Conservation (phyloP, 2,329 filamentous ascomycete species). For the Diaporthe destruens region DNA sequence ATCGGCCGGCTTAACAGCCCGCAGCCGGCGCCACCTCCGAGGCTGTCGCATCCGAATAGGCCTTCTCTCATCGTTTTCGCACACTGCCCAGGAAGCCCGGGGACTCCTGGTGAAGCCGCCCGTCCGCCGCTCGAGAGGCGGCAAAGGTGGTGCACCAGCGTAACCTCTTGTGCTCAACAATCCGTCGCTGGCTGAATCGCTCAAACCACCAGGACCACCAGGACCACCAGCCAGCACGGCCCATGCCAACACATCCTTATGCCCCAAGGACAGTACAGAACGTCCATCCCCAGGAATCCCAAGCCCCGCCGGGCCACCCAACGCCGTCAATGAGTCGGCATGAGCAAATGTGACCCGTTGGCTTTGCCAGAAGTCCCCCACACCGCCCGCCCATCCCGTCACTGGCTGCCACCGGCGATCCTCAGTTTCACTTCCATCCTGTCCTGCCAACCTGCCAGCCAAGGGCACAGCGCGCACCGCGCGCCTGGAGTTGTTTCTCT, state of each 20-base stretch:
- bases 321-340: conserved; percentile 29
- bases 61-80: background rate
- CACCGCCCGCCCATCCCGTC: conserved; percentile 24
- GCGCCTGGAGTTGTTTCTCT: background rate
- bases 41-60: background rate
- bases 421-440: conserved; percentile 8
- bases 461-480: conserved; percentile 18
- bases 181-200: conserved; percentile 21
- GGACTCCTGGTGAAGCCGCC: background rate
- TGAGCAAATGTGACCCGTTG: conserved; percentile 11
- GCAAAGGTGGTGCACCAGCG: background rate
- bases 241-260: conserved; percentile 11
- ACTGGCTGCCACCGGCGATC: conserved; percentile 1
- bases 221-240: background rate
- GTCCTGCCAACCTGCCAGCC: background rate
- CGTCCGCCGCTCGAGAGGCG: background rate
- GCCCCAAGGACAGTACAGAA: background rate
- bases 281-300: background rate
- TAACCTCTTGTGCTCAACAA: background rate
- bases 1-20: conserved; percentile 1
- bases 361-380: conserved; percentile 7
- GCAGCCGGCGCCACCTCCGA: background rate
- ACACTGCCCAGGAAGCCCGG: background rate
- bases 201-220: background rate
- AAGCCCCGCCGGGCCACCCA: background rate